Evolutionary conservation across 305 asterid species (phyloP).

Genomic region (Caryopteris hybrid): DNA sequence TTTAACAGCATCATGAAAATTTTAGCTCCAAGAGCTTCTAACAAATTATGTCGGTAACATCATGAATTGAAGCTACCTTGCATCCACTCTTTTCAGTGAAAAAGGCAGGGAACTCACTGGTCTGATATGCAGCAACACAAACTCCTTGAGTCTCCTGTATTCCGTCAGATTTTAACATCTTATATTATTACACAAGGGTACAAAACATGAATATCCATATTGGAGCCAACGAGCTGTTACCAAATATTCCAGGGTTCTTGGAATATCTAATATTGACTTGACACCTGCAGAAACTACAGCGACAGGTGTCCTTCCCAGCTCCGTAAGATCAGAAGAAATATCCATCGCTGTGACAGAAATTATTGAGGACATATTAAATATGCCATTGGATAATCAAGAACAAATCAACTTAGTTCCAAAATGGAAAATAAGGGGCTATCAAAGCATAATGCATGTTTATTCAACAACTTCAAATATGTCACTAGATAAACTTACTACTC

Average conservation of each 20-base stretch:
- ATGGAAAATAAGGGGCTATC: neutral
- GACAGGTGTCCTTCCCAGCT: conserved; percentile 87
- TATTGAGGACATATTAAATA: neutral
- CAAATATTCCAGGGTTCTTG: conserved; percentile 86
- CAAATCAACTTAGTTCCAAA: neutral
- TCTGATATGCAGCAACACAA: conserved; percentile 78
- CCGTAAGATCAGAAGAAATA: conserved; percentile 88
- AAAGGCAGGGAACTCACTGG: conserved; percentile 84
- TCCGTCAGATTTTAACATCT: neutral
- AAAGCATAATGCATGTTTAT: conserved; percentile 7
- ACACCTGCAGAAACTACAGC: conserved; percentile 92
- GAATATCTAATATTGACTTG: conserved; percentile 86
- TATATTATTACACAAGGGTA: neutral
- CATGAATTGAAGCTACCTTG: conserved; percentile 42
- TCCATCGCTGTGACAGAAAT: conserved; percentile 66
- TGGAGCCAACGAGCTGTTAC: conserved; percentile 36
- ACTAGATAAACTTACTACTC: conserved; percentile 49
- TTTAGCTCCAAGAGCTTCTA: neutral
- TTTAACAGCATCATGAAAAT: neutral
- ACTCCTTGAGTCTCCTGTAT: conserved; percentile 95
- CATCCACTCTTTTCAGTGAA: conserved; percentile 82
- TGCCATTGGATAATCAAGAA: conserved; percentile 1
- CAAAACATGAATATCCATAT: neutral
- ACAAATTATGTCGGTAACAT: neutral
- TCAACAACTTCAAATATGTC: conserved; percentile 5